These are phyloP conservation scores for Nitzschia sp. DNA, from an alignment of 108 stramenopile species.

Conservation along the genomic window DNA sequence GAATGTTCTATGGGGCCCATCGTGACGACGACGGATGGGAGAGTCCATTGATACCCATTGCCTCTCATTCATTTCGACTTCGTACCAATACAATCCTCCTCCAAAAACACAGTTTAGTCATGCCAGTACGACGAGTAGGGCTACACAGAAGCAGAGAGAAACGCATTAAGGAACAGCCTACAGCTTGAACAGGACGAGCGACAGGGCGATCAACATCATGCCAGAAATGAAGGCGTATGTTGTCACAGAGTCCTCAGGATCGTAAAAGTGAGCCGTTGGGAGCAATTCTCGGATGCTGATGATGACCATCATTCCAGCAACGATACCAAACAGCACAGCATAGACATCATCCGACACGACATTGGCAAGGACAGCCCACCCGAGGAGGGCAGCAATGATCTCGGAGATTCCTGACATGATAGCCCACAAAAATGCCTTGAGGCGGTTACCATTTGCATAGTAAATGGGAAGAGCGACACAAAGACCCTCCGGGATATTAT, in stretches of 20 bases:
- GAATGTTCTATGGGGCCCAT: too few relatives aligned
- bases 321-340: constrained; percentile 83
- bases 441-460: constrained; percentile 82
- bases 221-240: constrained; percentile 83
- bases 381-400: constrained; percentile 75
- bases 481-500: constrained; percentile 86
- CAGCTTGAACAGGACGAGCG: constrained; percentile 73
- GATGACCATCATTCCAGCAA: constrained; percentile 89
- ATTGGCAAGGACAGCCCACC: constrained; percentile 67
- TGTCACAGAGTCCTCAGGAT: constrained; percentile 83
- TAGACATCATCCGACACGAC: constrained; percentile 46
- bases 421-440: constrained; percentile 82
- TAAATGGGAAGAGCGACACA: constrained; percentile 90
- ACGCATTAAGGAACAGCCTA: too few relatives aligned
- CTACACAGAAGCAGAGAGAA: too few relatives aligned
- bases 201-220: constrained; percentile 89
- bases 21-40: too few relatives aligned
- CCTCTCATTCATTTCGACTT: too few relatives aligned
- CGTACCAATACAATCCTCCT: too few relatives aligned
- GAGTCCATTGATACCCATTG: too few relatives aligned
- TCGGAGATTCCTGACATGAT: constrained; percentile 71
- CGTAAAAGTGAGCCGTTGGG: constrained; percentile 94
- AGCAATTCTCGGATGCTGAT: constrained; percentile 88
- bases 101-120: too few relatives aligned
- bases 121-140: too few relatives aligned